Evolutionary conservation across 2,329 filamentous ascomycete species (phyloP).

Genomic region (Orbilia javanica): DNA sequence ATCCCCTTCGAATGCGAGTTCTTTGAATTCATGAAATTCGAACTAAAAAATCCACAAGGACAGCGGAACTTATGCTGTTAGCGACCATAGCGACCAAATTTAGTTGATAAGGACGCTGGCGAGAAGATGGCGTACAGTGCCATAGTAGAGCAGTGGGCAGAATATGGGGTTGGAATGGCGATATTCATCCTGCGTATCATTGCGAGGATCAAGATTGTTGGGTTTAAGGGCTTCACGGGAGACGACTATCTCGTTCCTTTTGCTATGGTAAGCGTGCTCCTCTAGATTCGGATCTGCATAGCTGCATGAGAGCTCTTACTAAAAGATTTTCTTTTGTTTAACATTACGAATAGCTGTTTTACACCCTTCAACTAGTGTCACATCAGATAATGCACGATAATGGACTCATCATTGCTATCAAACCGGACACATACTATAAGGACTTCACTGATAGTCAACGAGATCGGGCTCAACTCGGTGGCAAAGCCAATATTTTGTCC

Average conservation of each 20-base stretch:
- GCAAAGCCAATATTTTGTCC: constrained; percentile 52
- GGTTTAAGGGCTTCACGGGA: constrained; percentile 51
- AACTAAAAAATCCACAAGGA: neutral
- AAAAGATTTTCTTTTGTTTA: neutral
- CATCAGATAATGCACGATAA: constrained; percentile 56
- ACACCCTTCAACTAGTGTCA: constrained; percentile 41
- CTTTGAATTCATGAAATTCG: neutral
- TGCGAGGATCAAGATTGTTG: constrained; percentile 52
- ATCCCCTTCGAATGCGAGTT: neutral
- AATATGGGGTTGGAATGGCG: constrained; percentile 50
- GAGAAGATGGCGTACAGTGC: constrained; percentile 46
- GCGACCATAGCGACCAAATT: neutral
- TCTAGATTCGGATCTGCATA: neutral
- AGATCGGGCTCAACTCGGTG: constrained; percentile 33
- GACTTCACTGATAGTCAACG: constrained; percentile 34
- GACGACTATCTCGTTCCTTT: constrained; percentile 56
- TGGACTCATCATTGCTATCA: constrained; percentile 46
- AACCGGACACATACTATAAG: constrained; percentile 44
- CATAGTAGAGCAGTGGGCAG: constrained; percentile 54
- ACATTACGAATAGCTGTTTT: constrained; percentile 42
- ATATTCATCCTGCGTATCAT: constrained; percentile 46
- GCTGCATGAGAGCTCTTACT: neutral
- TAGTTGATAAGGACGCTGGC: constrained; percentile 17
- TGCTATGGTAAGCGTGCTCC: constrained; percentile 38
- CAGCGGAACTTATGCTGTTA: neutral